Percentiles rank a stretch among this genome's conserved stretches.
These are phyloP conservation scores for Botryobasidium botryosum DNA, from an alignment of 768 basidiomycete species.

Conservation along the genomic window DNA sequence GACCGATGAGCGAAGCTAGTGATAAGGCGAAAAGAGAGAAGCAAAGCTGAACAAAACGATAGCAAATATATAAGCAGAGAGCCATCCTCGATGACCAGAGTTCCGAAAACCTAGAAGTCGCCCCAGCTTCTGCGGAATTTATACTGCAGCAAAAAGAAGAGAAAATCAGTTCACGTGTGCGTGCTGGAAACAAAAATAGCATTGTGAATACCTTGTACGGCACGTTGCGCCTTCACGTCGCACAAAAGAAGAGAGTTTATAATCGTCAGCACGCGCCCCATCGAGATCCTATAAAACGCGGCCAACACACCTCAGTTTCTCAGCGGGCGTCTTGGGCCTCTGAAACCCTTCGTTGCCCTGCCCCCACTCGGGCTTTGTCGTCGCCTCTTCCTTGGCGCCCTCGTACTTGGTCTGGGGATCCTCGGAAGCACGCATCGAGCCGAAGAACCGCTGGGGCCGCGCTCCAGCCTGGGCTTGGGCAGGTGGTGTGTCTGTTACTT, in stretches of 20 bases:
- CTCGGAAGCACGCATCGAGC: conserved; percentile 53
- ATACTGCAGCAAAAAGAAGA: conserved; percentile 40
- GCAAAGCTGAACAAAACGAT: too few relatives aligned
- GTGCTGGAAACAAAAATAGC: neutral
- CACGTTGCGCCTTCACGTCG: conserved; percentile 56
- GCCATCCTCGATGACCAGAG: too few relatives aligned
- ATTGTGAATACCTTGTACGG: conserved; percentile 61
- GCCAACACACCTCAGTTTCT: conserved; percentile 48
- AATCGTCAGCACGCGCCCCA: neutral
- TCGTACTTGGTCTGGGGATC: conserved; percentile 49
- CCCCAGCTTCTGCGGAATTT: conserved; percentile 82
- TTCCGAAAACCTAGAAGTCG: conserved; percentile 57
- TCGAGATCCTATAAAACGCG: neutral
- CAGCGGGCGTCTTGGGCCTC: conserved; percentile 50
- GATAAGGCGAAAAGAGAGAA: too few relatives aligned
- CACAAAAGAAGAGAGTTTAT: neutral
- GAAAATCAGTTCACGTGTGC: neutral
- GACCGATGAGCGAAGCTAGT: too few relatives aligned
- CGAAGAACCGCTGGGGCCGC: conserved; percentile 7
- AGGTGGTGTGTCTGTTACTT: neutral
- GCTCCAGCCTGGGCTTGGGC: conserved; percentile 7
- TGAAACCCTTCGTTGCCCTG: conserved; percentile 52
- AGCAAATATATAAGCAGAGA: too few relatives aligned
- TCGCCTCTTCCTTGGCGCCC: conserved; percentile 34
- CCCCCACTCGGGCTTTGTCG: conserved; percentile 48